Percentiles rank a stretch among this genome's conserved stretches.
Evolutionary conservation across 148 eudicot genomes (phyloP).

Genomic region (Rhododendron griersonianum): DNA sequence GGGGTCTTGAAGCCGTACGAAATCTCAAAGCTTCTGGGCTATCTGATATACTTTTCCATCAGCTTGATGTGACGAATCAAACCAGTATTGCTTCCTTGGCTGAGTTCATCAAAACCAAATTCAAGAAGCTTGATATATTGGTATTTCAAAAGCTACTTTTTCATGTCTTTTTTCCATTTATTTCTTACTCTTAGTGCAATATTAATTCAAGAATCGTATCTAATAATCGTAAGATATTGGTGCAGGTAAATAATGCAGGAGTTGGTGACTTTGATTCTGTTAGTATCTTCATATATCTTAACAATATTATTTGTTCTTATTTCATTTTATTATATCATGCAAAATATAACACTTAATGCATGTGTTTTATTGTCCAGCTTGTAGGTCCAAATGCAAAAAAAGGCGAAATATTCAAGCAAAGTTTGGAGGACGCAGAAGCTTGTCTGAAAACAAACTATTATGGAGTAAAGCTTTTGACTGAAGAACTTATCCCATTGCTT

Average conservation of each 20-base stretch:
- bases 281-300: background rate
- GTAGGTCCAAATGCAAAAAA: background rate
- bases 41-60: constrained; percentile 11
- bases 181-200: background rate
- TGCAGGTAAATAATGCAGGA: constrained; percentile 21
- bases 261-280: background rate
- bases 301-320: background rate
- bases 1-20: constrained; percentile 15
- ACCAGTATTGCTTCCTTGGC: constrained; percentile 13
- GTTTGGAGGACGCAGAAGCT: constrained; percentile 23
- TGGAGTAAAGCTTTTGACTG: constrained; percentile 28
- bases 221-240: background rate
- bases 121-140: constrained; percentile 22
- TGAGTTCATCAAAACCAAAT: constrained; percentile 9
- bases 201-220: background rate
- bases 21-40: constrained; percentile 12
- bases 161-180: too few species aligned
- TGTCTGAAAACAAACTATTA: constrained; percentile 44
- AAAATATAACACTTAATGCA: too few species aligned
- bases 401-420: background rate
- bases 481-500: constrained; percentile 37
- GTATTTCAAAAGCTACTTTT: background rate
- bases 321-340: background rate
- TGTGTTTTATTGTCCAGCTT: background rate
- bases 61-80: constrained; percentile 16